Base-by-base conservation (phyloP, 805 yeast species). In the Candida stauntonica region DNA sequence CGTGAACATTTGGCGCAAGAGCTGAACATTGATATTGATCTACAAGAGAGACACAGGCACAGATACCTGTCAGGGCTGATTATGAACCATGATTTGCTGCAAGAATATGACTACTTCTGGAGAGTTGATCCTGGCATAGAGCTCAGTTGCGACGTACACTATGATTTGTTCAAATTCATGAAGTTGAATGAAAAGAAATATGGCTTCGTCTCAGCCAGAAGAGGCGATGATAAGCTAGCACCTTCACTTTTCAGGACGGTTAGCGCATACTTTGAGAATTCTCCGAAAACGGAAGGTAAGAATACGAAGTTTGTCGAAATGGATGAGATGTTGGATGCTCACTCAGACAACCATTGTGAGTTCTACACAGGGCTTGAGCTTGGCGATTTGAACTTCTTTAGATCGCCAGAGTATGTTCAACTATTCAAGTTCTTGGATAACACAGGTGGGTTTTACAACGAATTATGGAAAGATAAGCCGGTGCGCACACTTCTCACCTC, bases 401-500 rank as follows among this genome's bases (percentile, higher is more conserved):
- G 86, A 44, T 61, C 73, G 0, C 58, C 67, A 21, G 66, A 69
- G 12, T 83, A 80, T 61, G 61, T 64, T 29, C 62, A 68, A 4
- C 79, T 72, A 60, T 83, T 82, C 55, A 62, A 80, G 15, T 65
- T 62, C 53, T 63, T 84, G 33, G 94, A 84, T 57, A 45, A 59
- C 30, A 55, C 72, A 3, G 93, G 93, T 38, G 94, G 93, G 1
- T 84, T 84, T 57, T 84, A 73, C 58, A 79, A 81, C 55, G 91
- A 86, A 62, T 68, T 93, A 45, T 86, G 95, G 94, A 91, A 93
- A 14, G 95, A 83, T 58, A 89, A 91, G 0, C 88, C 91, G 5
- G 75, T 85, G 9, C 89, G 82, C 58, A 73, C 91, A 0, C 71
- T 84, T 31, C 89, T 81, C 6, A 79, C 78, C 3, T 61, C 86